Percentiles rank a stretch among this genome's conserved stretches.
phyloP scores from a whole-genome alignment of 2,329 filamentous ascomycete species.

The Apiospora phragmitis region DNA sequence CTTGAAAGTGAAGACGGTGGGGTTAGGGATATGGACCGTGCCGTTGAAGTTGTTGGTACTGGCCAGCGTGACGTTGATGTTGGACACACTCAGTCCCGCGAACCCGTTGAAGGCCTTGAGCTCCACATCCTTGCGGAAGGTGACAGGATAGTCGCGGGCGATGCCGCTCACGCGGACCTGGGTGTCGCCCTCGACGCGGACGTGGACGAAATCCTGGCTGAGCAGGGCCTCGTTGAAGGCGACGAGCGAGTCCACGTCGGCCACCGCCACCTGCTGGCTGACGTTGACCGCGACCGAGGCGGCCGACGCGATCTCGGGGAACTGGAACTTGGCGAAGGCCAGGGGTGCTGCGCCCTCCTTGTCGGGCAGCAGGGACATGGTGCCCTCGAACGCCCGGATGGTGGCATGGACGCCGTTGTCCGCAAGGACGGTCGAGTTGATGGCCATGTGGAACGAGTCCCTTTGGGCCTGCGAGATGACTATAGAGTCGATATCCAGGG shows the following conservation, averaged over 20 bases:
- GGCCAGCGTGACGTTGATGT: conserved; percentile 47
- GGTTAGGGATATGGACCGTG: conserved; percentile 62
- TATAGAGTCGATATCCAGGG: conserved; percentile 53
- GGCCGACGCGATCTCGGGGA: conserved; percentile 52
- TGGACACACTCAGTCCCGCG: conserved; percentile 51
- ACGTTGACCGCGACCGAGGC: conserved; percentile 53
- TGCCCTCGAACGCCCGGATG: conserved; percentile 50
- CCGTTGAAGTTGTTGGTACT: conserved; percentile 61
- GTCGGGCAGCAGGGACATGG: conserved; percentile 50
- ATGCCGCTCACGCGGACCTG: conserved; percentile 52
- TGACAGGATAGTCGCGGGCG: conserved; percentile 46
- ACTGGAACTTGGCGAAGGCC: conserved; percentile 51
- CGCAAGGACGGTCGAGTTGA: conserved; percentile 57
- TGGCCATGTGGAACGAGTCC: conserved; percentile 49
- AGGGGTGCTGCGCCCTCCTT: conserved; percentile 43
- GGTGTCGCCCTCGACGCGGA: conserved; percentile 54
- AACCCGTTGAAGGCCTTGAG: conserved; percentile 57
- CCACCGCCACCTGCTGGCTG: conserved; percentile 48
- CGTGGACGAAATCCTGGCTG: conserved; percentile 47
- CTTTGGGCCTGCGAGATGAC: conserved; percentile 46
- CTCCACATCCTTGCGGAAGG: conserved; percentile 56
- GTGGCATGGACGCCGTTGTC: conserved; percentile 53
- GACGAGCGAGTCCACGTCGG: conserved; percentile 49
- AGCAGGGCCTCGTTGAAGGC: conserved; percentile 57
- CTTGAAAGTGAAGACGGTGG: conserved; percentile 62